Percentiles rank a stretch among this genome's conserved stretches.
These are phyloP conservation scores for Mesembryanthemum crystallinum DNA, from an alignment of 148 eudicot genomes.

Conservation along the genomic window DNA sequence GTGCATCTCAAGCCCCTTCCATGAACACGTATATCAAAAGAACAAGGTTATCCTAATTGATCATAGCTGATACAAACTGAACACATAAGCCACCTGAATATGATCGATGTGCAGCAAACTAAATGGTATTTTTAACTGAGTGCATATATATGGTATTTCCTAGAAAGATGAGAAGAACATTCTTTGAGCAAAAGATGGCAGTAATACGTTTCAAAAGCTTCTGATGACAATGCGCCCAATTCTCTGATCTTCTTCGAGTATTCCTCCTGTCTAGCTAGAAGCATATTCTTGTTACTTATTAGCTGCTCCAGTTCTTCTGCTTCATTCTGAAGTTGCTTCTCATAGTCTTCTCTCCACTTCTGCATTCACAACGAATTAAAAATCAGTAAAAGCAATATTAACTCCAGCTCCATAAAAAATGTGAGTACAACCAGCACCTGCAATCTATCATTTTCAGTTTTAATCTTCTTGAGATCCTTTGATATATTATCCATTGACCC, in stretches of 20 bases:
- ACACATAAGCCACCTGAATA: not conserved
- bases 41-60: not conserved
- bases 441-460: constrained; percentile 62
- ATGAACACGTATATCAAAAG: not conserved
- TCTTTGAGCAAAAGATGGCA: constrained; percentile 17
- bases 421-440: constrained; percentile 53
- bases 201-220: constrained; percentile 86
- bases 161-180: not conserved
- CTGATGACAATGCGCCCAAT: constrained; percentile 84
- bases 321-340: constrained; percentile 72
- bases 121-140: not conserved
- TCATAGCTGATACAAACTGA: not conserved
- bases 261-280: constrained; percentile 89
- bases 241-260: constrained; percentile 94
- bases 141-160: not conserved
- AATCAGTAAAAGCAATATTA: constrained; percentile 15
- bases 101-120: not conserved
- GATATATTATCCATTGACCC: constrained; percentile 50
- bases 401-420: constrained; percentile 13
- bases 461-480: constrained; percentile 57
- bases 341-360: constrained; percentile 69
- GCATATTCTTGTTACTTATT: constrained; percentile 68
- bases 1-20: not conserved
- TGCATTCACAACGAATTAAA: constrained; percentile 36
- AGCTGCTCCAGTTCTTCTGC: constrained; percentile 86